A percentile compares a stretch with the other conserved stretches of the same genome.
Conservation (phyloP, 2,329 filamentous ascomycete genomes). For the Botryotinia calthae region DNA sequence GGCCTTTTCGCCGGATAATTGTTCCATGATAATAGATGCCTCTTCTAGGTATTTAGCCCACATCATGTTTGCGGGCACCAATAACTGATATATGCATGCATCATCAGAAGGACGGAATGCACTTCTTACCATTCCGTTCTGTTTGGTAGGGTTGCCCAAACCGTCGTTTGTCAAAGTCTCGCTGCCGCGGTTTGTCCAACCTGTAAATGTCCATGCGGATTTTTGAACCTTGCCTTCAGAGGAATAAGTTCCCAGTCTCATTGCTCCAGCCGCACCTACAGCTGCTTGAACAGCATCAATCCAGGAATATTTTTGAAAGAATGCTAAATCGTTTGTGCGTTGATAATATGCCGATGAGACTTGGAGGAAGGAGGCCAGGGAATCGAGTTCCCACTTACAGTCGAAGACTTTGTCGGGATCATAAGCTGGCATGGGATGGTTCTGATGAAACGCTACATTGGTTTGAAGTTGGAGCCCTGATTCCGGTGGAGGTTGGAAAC, state of each 20-base stretch:
- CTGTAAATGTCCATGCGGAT: constrained; percentile 72
- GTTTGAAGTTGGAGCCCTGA: constrained; percentile 59
- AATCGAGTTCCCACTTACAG: constrained; percentile 95
- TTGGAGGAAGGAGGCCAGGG: constrained; percentile 79
- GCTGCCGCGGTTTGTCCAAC: constrained; percentile 68
- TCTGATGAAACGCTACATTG: constrained; percentile 58
- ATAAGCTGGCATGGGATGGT: constrained; percentile 67
- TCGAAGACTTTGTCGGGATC: constrained; percentile 74
- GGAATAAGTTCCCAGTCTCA: constrained; percentile 73
- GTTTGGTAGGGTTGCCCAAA: constrained; percentile 73
- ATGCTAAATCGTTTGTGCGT: constrained; percentile 66
- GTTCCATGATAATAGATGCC: constrained; percentile 51
- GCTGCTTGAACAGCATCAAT: constrained; percentile 67
- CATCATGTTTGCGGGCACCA: constrained; percentile 89
- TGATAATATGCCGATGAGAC: constrained; percentile 76
- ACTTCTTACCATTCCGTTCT: constrained; percentile 76
- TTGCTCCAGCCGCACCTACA: constrained; percentile 64
- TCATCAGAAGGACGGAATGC: constrained; percentile 92
- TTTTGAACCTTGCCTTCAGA: constrained; percentile 53
- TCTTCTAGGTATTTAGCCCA: constrained; percentile 61
- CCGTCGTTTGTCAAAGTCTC: constrained; percentile 80
- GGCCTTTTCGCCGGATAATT: constrained; percentile 45
- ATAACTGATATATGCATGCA: constrained; percentile 74
- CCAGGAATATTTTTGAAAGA: constrained; percentile 74
- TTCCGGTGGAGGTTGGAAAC: constrained; percentile 80